Percentiles rank a stretch among this genome's conserved stretches.
These are phyloP conservation scores for Chrysanthemum makinoi DNA, from an alignment of 129 eudicot species.

Conservation along the genomic window DNA sequence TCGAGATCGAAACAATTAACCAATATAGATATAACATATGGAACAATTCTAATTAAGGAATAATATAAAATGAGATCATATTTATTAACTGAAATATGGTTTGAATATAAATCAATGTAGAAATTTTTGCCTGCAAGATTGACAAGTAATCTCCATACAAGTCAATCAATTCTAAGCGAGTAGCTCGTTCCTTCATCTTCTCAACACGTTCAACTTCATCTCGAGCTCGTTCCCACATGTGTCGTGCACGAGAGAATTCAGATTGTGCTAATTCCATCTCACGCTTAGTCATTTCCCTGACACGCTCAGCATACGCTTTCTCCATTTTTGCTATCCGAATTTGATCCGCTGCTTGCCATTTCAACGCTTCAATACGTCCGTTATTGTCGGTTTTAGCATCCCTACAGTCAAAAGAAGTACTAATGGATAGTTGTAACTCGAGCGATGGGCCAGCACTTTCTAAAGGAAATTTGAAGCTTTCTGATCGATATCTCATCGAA, in stretches of 20 bases:
- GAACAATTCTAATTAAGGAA: neutral
- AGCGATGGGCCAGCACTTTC: slow-evolving; percentile 44
- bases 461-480: slow-evolving; percentile 24
- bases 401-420: slow-evolving; percentile 26
- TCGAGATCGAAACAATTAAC: slow-evolving; percentile 21
- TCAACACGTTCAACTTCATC: slow-evolving; percentile 74
- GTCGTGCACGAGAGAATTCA: slow-evolving; percentile 75
- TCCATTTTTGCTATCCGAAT: slow-evolving; percentile 77
- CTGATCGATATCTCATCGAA: slow-evolving; percentile 37
- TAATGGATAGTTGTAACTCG: slow-evolving; percentile 73
- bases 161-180: slow-evolving; percentile 38
- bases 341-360: slow-evolving; percentile 88
- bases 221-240: slow-evolving; percentile 76
- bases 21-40: neutral
- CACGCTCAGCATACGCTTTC: slow-evolving; percentile 87
- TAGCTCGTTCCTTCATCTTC: slow-evolving; percentile 62
- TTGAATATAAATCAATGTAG: slow-evolving; percentile 29
- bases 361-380: slow-evolving; percentile 50
- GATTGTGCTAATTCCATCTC: slow-evolving; percentile 84
- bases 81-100: neutral
- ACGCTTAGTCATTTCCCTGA: slow-evolving; percentile 69
- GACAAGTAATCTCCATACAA: slow-evolving; percentile 91
- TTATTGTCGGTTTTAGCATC: slow-evolving; percentile 19
- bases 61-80: neutral
- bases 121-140: slow-evolving; percentile 82